Evolutionary conservation across 2,329 filamentous ascomycete species (phyloP).

Genomic region (Fusarium sp.): DNA sequence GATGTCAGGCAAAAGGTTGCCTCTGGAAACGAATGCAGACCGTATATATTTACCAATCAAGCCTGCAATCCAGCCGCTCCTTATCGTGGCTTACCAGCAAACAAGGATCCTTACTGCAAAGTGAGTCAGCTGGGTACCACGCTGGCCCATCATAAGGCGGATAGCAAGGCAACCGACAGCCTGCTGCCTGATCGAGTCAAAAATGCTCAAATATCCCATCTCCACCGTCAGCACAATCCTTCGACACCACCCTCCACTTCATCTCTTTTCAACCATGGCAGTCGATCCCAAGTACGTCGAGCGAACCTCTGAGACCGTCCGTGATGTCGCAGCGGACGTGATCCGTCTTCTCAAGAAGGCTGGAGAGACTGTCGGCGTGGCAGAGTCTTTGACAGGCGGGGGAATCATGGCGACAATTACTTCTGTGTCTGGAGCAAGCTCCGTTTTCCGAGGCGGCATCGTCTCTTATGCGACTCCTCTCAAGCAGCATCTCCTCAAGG

Average conservation of each 20-base stretch:
- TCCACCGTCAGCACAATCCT: not conserved
- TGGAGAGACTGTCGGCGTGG: constrained; percentile 43
- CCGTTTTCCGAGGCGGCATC: constrained; percentile 47
- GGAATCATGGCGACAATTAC: constrained; percentile 46
- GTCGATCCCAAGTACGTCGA: not conserved
- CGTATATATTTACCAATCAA: not conserved
- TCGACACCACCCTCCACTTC: not conserved
- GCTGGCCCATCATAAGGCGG: not conserved
- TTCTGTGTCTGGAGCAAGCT: constrained; percentile 44
- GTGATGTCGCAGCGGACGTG: constrained; percentile 28
- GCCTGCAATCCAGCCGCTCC: not conserved
- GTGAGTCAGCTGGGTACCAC: not conserved
- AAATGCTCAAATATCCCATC: not conserved
- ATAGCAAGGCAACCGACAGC: not conserved
- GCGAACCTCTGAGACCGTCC: constrained; percentile 18
- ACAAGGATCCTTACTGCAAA: not conserved
- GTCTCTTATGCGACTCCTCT: constrained; percentile 47
- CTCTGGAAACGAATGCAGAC: not conserved
- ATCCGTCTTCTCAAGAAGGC: constrained; percentile 21
- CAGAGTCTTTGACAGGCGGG: constrained; percentile 48
- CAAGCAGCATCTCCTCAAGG: constrained; percentile 43
- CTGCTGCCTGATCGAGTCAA: not conserved
- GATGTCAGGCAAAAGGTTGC: not conserved
- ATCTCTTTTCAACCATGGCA: constrained; percentile 11
- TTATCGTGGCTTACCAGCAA: not conserved